Evolutionary conservation across 1,139 yeast species (phyloP).

Genomic region (Saccharomycopsis phalli): DNA sequence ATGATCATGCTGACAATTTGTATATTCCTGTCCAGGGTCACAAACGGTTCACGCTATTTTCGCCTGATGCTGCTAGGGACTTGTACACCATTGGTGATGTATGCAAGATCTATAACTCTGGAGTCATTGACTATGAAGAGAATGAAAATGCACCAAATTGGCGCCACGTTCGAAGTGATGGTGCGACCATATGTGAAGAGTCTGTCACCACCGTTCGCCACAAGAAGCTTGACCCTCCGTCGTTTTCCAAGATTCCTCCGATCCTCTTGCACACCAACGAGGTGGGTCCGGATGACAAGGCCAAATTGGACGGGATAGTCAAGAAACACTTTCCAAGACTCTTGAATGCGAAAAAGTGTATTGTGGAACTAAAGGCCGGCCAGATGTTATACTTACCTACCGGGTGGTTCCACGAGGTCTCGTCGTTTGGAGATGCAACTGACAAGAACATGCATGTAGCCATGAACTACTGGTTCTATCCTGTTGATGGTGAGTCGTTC

Average conservation of each 20-base stretch:
- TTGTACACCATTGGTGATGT: slow-evolving; percentile 55
- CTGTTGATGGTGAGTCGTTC: slow-evolving; percentile 37
- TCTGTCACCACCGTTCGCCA: slow-evolving; percentile 21
- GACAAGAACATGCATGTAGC: slow-evolving; percentile 45
- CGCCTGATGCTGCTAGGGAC: slow-evolving; percentile 51
- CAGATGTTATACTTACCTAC: slow-evolving; percentile 64
- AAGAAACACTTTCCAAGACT: slow-evolving; percentile 39
- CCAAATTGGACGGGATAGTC: slow-evolving; percentile 24
- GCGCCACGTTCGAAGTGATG: slow-evolving; percentile 53
- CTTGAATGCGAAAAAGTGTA: slow-evolving; percentile 32
- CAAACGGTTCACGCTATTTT: slow-evolving; percentile 58
- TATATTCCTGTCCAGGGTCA: slow-evolving; percentile 51
- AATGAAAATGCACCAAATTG: slow-evolving; percentile 49
- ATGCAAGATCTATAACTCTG: slow-evolving; percentile 42
- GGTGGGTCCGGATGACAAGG: slow-evolving; percentile 27
- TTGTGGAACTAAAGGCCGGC: slow-evolving; percentile 48
- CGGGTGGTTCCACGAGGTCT: slow-evolving; percentile 80
- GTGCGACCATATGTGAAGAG: slow-evolving; percentile 35
- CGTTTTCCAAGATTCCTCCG: slow-evolving; percentile 58
- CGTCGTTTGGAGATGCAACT: slow-evolving; percentile 29
- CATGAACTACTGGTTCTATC: slow-evolving; percentile 65
- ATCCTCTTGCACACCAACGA: slow-evolving; percentile 51
- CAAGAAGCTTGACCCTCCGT: slow-evolving; percentile 49
- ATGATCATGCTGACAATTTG: slow-evolving; percentile 70
- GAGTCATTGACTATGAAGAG: slow-evolving; percentile 52